Evolutionary conservation across 345 rosid species (phyloP).

Genomic region (Citrus glauca): DNA sequence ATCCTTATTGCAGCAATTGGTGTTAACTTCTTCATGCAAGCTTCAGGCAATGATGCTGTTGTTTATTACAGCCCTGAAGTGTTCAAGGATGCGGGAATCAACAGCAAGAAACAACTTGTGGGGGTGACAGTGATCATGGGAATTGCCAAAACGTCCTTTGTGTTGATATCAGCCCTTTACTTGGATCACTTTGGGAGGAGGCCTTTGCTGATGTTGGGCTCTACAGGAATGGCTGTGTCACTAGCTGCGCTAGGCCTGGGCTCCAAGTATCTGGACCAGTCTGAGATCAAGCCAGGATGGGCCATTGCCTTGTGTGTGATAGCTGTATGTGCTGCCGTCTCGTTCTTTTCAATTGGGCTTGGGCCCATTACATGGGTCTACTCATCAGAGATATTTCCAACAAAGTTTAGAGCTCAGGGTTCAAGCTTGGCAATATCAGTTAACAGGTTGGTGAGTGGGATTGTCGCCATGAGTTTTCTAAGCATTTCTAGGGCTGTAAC

Average conservation of each 20-base stretch:
- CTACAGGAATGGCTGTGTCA: slow-evolving; percentile 42
- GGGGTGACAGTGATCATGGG: slow-evolving; percentile 51
- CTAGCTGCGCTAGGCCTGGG: slow-evolving; percentile 40
- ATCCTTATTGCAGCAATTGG: slow-evolving; percentile 48
- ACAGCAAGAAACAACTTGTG: slow-evolving; percentile 29
- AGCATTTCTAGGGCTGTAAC: slow-evolving; percentile 36
- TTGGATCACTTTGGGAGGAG: slow-evolving; percentile 49
- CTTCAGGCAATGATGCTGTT: slow-evolving; percentile 57
- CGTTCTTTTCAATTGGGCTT: slow-evolving; percentile 75
- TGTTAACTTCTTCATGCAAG: slow-evolving; percentile 65
- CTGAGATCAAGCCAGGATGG: slow-evolving; percentile 30
- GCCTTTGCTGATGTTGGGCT: slow-evolving; percentile 39
- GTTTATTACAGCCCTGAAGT: slow-evolving; percentile 57
- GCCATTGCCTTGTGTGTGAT: slow-evolving; percentile 32
- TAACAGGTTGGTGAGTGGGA: slow-evolving; percentile 70
- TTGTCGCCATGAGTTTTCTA: slow-evolving; percentile 66
- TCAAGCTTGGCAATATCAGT: slow-evolving; percentile 54
- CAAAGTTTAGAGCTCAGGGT: slow-evolving; percentile 67
- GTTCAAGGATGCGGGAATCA: slow-evolving; percentile 41
- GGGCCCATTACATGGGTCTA: slow-evolving; percentile 91
- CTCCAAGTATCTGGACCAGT: slow-evolving; percentile 33
- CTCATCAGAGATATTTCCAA: slow-evolving; percentile 72
- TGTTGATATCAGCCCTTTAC: slow-evolving; percentile 35
- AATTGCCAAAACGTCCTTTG: slow-evolving; percentile 37
- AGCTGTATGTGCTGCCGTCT: slow-evolving; percentile 38